Base-by-base conservation (phyloP, 306 rosid genomes). In the Quercus ilex region DNA sequence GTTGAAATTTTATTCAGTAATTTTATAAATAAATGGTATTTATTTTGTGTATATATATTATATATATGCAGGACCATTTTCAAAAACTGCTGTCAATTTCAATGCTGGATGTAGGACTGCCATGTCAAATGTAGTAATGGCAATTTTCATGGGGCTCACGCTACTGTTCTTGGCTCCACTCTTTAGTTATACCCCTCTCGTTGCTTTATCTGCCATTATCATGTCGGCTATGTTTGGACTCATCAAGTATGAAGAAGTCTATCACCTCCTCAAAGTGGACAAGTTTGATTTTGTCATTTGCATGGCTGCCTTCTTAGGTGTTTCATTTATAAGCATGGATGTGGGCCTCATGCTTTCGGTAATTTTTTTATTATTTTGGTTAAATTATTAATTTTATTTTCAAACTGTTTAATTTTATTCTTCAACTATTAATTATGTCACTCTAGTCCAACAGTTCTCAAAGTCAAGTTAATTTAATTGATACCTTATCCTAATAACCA, bases 51-150 rank as follows among this genome's bases (percentile, higher is more conserved):
- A 13, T 25, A 12, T n/a, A 18, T 28, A 25, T 78, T 0, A 31
- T 6, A 5, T 59, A 30, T 87, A 26, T 87, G 77, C 72, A 94
- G 99, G 99, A 74, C 99, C 99, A 43, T 95, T 95, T 84, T 95
- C 98, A 15, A 95, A 95, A 79, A 90, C 99, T 0, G 99, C 98
- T 4, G 99, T 95, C 78, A 95, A 92, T 80, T 89, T 78, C 85
- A 91, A 85, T 26, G 97, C 98, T 5, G 99, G 99, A 26, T 86
- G 92, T 58, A 89, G 80, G 57, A 86, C 92, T 17, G 79, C 93
- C 0, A 90, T 95, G 89, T 19, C 99, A 58, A 95, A 95, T 76
- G 12, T 89, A 56, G 78, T 95, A 5, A 87, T 85, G 80, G 83
- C 97, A n/a, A 0, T 86, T 0, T 52, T 86, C 71, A 87, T 95